Evolutionary conservation across 2,329 filamentous ascomycete genomes (phyloP).

Genomic region (Fusarium nematophilum): DNA sequence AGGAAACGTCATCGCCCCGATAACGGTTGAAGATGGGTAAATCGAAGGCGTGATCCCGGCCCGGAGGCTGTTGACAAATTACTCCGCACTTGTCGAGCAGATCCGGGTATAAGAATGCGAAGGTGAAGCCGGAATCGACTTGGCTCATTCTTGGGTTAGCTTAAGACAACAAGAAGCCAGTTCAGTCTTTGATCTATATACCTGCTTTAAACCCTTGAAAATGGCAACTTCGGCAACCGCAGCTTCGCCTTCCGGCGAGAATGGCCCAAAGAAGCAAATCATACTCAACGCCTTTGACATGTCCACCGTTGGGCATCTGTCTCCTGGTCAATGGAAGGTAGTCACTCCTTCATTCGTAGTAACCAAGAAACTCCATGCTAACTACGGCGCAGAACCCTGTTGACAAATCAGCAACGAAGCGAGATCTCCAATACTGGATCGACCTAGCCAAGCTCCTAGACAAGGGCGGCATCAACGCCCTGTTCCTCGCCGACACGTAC

Average conservation of each 20-base stretch:
- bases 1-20: background rate
- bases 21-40: background rate
- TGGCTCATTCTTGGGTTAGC: no score
- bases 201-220: background rate
- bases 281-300: constrained; percentile 75
- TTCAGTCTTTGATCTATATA: no score
- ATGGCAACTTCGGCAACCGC: background rate
- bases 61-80: background rate
- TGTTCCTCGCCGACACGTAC: constrained; percentile 75
- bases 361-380: background rate
- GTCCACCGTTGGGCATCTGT: constrained; percentile 72
- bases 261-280: constrained; percentile 51
- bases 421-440: constrained; percentile 71
- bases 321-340: constrained; percentile 75
- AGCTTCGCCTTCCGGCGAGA: background rate
- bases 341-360: background rate
- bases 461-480: constrained; percentile 69
- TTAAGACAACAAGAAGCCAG: no score
- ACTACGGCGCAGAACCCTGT: constrained; percentile 61
- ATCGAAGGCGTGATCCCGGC: constrained; percentile 7
- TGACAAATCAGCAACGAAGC: constrained; percentile 71
- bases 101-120: constrained; percentile 3
- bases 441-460: constrained; percentile 72
- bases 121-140: background rate
- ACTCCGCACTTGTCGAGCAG: background rate